A percentile compares a stretch with the other conserved stretches of the same genome.
These are phyloP conservation scores for Hypoxylon fuscum DNA, from an alignment of 495 filamentous ascomycete species.

Conservation along the genomic window DNA sequence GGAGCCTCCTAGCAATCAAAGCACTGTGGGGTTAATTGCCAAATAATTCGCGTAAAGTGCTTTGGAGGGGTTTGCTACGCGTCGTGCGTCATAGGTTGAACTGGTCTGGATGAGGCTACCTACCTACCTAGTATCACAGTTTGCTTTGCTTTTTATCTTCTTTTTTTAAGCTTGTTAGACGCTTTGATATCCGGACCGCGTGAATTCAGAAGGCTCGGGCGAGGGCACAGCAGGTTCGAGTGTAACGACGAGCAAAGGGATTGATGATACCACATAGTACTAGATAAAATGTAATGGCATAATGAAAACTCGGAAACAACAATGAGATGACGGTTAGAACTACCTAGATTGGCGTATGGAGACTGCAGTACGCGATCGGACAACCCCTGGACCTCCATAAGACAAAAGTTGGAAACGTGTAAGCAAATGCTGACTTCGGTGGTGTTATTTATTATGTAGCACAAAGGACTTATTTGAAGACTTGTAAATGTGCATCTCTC, in stretches of 20 bases:
- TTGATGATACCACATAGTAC: slow-evolving; percentile 22
- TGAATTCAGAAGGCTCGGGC: not conserved
- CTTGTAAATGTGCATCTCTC: slow-evolving; percentile 1
- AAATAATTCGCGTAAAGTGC: slow-evolving; percentile 21
- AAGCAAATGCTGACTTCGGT: not conserved
- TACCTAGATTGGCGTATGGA: not conserved
- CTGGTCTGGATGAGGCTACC: slow-evolving; percentile 1
- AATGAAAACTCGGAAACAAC: slow-evolving; percentile 4
- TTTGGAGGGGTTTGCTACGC: slow-evolving; percentile 27
- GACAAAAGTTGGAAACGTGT: not conserved
- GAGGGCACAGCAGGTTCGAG: slow-evolving; percentile 8
- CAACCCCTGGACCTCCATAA: not conserved
- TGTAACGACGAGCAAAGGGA: slow-evolving; percentile 13
- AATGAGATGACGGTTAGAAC: not conserved
- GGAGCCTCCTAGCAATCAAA: slow-evolving; percentile 18
- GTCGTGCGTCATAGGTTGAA: slow-evolving; percentile 12
- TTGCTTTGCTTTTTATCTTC: slow-evolving; percentile 6
- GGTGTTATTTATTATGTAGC: not conserved
- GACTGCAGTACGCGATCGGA: not conserved
- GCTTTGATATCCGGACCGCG: not conserved
- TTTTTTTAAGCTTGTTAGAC: slow-evolving; percentile 1
- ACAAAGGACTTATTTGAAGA: not conserved
- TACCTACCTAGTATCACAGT: not conserved
- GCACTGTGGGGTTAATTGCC: slow-evolving; percentile 12
- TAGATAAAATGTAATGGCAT: slow-evolving; percentile 10